phyloP scores from a whole-genome alignment of 1,139 yeast genomes.

The Taphrina betulina region DNA sequence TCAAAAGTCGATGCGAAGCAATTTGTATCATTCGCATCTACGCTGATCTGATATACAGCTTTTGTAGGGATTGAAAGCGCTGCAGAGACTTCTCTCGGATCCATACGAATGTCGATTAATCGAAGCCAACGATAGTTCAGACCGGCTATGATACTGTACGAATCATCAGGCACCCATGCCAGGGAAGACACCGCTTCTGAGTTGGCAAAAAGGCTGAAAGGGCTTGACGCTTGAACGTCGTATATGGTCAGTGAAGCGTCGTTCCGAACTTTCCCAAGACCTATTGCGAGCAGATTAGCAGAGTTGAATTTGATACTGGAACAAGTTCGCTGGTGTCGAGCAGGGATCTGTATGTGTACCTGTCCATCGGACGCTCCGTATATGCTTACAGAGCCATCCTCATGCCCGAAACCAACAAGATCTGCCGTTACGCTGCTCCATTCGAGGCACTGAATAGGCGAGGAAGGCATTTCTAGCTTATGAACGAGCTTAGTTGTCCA shows the following conservation, averaged over 20 bases:
- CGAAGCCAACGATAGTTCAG: conserved; percentile 68
- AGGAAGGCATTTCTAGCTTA: no score
- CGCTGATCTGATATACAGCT: conserved; percentile 22
- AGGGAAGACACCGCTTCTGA: conserved; percentile 34
- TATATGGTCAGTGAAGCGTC: conserved; percentile 77
- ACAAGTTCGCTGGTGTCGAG: conserved; percentile 23
- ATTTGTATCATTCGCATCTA: conserved; percentile 4
- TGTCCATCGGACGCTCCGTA: background rate
- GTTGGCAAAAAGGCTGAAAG: conserved; percentile 42
- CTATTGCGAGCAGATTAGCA: conserved; percentile 57
- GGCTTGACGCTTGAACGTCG: conserved; percentile 52
- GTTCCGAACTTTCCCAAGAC: conserved; percentile 75
- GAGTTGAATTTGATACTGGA: conserved; percentile 21
- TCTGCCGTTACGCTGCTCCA: background rate
- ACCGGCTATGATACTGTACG: conserved; percentile 63
- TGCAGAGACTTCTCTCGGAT: conserved; percentile 54
- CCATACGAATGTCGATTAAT: conserved; percentile 67
- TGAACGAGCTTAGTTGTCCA: no score
- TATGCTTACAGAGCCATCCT: conserved; percentile 5
- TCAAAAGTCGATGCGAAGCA: conserved; percentile 68
- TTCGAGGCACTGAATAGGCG: conserved; percentile 7
- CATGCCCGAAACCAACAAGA: background rate
- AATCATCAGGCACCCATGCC: conserved; percentile 62
- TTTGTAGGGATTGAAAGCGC: conserved; percentile 19
- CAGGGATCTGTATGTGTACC: conserved; percentile 1